A percentile compares a stretch with the other conserved stretches of the same genome.
phyloP scores from a whole-genome alignment of 441 rosid genomes.

The Gossypium gossypioides region DNA sequence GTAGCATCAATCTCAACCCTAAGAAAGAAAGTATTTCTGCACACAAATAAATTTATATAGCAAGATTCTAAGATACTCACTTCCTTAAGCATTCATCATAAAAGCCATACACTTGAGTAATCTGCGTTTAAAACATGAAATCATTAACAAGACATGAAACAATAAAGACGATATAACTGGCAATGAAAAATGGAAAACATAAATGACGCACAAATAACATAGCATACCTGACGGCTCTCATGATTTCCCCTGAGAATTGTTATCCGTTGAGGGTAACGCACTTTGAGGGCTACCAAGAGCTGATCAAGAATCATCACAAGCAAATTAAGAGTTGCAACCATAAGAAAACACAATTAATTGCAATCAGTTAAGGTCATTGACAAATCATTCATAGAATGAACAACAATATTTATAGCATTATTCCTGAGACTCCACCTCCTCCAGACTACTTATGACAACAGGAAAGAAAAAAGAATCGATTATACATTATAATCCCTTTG shows the following conservation, averaged over 20 bases:
- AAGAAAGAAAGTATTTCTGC: not conserved
- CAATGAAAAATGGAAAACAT: not conserved
- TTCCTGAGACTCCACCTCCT: not conserved
- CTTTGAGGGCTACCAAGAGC: slow-evolving; percentile 62
- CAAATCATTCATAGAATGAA: not conserved
- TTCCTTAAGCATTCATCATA: too few relatives aligned
- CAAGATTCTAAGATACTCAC: slow-evolving; percentile 32
- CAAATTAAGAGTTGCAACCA: not conserved
- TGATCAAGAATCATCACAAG: slow-evolving; percentile 20
- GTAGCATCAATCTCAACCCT: not conserved
- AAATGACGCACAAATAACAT: not conserved
- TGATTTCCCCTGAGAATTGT: slow-evolving; percentile 73
- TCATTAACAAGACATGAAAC: slow-evolving; percentile 15
- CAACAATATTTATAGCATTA: not conserved
- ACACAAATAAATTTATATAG: not conserved
- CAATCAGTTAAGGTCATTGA: not conserved
- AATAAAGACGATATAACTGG: not conserved
- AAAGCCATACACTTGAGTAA: slow-evolving; percentile 50
- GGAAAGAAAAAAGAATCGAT: not conserved
- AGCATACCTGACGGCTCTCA: slow-evolving; percentile 11
- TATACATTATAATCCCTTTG: not conserved
- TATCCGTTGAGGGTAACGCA: slow-evolving; percentile 34
- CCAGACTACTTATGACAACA: not conserved
- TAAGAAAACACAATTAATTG: not conserved
- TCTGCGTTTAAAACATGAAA: slow-evolving; percentile 40